Conservation (phyloP, 1,284 basidiomycete genomes). For the Jaminaea rosea region DNA sequence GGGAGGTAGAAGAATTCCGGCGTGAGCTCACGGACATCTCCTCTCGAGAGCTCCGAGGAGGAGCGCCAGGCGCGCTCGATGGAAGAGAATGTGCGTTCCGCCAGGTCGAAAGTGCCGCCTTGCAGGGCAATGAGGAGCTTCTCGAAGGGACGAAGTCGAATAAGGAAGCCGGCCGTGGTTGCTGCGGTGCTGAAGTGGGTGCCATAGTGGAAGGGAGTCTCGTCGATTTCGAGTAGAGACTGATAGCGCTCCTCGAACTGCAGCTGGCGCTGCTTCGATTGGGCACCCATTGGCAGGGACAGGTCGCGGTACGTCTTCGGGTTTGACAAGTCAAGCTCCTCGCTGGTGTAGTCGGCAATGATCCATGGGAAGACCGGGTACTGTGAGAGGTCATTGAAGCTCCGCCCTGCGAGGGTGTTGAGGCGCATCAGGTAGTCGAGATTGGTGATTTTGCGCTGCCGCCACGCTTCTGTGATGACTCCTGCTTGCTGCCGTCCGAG, state of each 20-base stretch:
- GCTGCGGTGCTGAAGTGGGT: slow-evolving; percentile 95
- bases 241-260: slow-evolving; percentile 58
- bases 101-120: slow-evolving; percentile 79
- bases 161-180: slow-evolving; percentile 91
- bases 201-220: slow-evolving; percentile 49
- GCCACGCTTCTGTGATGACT: slow-evolving; percentile 38
- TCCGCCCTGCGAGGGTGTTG: slow-evolving; percentile 44
- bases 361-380: slow-evolving; percentile 93
- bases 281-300: slow-evolving; percentile 80
- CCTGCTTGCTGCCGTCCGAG: slow-evolving; percentile 26
- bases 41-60: slow-evolving; percentile 73
- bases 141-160: slow-evolving; percentile 64
- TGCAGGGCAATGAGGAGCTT: slow-evolving; percentile 33
- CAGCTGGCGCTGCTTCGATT: slow-evolving; percentile 58
- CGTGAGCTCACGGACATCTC: slow-evolving; percentile 87
- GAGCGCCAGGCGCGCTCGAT: slow-evolving; percentile 66
- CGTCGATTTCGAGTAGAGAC: slow-evolving; percentile 63
- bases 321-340: slow-evolving; percentile 62
- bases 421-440: slow-evolving; percentile 46
- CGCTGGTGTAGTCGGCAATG: slow-evolving; percentile 71
- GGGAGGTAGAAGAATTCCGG: slow-evolving; percentile 73
- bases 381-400: slow-evolving; percentile 66
- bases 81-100: slow-evolving; percentile 77
- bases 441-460: slow-evolving; percentile 36
- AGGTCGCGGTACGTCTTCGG: slow-evolving; percentile 67